These are phyloP conservation scores for Penicillium sp. DNA, from an alignment of 2,329 filamentous ascomycete species.

Conservation along the genomic window DNA sequence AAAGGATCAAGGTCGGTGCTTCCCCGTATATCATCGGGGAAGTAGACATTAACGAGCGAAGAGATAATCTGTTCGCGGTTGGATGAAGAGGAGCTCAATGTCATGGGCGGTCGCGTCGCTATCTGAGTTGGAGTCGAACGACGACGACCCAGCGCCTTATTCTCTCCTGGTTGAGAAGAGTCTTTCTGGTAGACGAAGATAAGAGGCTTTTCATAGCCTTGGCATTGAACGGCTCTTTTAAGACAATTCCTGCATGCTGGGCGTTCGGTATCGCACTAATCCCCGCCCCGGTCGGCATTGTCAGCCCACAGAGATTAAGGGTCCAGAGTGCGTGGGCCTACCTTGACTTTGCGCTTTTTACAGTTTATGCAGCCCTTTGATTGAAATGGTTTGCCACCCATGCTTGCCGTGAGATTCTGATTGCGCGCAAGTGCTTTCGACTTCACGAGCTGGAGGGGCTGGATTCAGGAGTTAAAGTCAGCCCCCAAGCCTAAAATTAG, in stretches of 20 bases:
- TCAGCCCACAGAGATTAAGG: neutral
- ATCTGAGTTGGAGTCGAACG: neutral
- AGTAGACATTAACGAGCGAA: slow-evolving; percentile 7
- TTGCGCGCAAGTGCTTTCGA: neutral
- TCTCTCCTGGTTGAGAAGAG: neutral
- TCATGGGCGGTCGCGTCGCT: neutral
- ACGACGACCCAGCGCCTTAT: neutral
- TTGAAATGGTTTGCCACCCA: slow-evolving; percentile 12
- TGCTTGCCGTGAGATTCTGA: slow-evolving; percentile 29
- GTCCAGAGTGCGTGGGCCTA: neutral
- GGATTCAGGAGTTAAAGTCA: slow-evolving; percentile 22
- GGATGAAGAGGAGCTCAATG: neutral
- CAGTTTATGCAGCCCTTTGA: slow-evolving; percentile 7
- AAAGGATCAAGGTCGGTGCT: slow-evolving; percentile 8
- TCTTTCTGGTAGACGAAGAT: neutral
- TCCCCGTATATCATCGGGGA: slow-evolving; percentile 5
- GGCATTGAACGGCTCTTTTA: slow-evolving; percentile 3
- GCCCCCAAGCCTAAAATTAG: too few species aligned
- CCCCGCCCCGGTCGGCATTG: neutral
- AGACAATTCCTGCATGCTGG: slow-evolving; percentile 8
- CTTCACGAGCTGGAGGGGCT: slow-evolving; percentile 39
- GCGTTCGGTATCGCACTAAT: slow-evolving; percentile 6
- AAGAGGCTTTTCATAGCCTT: slow-evolving; percentile 4
- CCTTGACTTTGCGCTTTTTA: slow-evolving; percentile 7
- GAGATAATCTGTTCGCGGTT: slow-evolving; percentile 11